Percentiles rank a stretch among this genome's conserved stretches.
These are phyloP conservation scores for Conoideocrella luteorostrata DNA, from an alignment of 2,329 filamentous ascomycete species.

Conservation along the genomic window DNA sequence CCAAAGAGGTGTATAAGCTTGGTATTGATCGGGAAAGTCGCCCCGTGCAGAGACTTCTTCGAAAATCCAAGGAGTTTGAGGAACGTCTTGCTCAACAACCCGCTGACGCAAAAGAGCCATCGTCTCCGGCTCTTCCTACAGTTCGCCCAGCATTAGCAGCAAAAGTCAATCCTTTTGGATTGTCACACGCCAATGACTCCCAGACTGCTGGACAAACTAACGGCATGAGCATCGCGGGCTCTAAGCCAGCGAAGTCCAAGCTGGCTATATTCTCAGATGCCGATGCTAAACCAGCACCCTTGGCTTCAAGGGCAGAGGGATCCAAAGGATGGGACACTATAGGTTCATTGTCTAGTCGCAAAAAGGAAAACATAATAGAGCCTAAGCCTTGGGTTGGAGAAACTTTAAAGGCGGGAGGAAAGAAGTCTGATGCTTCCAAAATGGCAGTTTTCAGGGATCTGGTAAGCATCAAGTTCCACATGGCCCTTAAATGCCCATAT, in stretches of 20 bases:
- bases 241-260: constrained; percentile 70
- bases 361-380: constrained; percentile 87
- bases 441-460: constrained; percentile 91
- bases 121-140: constrained; percentile 79
- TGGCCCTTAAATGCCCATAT: constrained; percentile 42
- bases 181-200: constrained; percentile 51
- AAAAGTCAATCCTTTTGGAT: constrained; percentile 76
- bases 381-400: constrained; percentile 89
- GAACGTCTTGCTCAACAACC: constrained; percentile 63
- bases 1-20: constrained; percentile 86
- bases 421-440: constrained; percentile 67
- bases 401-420: constrained; percentile 80
- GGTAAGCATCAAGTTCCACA: constrained; percentile 54
- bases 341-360: constrained; percentile 76
- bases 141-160: constrained; percentile 77
- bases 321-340: constrained; percentile 88
- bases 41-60: constrained; percentile 70
- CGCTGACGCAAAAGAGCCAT: constrained; percentile 58
- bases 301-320: constrained; percentile 43
- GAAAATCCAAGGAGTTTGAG: constrained; percentile 92
- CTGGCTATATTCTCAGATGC: constrained; percentile 86
- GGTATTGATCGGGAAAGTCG: constrained; percentile 85
- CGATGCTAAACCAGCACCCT: constrained; percentile 52
- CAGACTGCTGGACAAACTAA: constrained; percentile 54
- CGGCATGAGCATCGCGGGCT: constrained; percentile 40